Base-by-base conservation (phyloP, 2,329 filamentous ascomycete species). In the Fusarium austroafricanum region DNA sequence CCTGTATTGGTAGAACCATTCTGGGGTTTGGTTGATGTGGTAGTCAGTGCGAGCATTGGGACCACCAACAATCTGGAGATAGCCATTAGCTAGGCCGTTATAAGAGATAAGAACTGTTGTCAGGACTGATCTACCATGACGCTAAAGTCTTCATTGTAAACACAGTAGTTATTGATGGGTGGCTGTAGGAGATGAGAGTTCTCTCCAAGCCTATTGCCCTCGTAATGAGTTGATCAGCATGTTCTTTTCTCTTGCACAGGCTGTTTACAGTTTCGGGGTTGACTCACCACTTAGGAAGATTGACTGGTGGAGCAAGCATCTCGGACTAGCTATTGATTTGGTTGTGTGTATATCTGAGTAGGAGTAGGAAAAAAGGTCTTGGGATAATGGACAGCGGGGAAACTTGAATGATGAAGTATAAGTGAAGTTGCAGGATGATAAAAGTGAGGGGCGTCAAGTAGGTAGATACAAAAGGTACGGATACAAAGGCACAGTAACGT, bases 1-100 rank as follows among this genome's bases (percentile, higher is more conserved):
- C 74, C 90, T 90, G 86, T 97, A 89, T 81, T 98, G 95, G 86
- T 96, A 98, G 88, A 98, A 99, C 90, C 94, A 98, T 80, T 98
- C 96, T 14, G 96, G 90, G 1, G 95, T 98, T 74, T 89, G 84
- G 85, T 98, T 98, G 87, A 98, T 95, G 86, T 98, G 96, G 84
- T 97, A 99, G 84, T 98, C 96, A 56, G 94, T 97, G 68, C 96
- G 90, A 64, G 93, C 93, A 80, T 98, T 98, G 75, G 96, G 96
- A 14, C 96, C 96, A 77, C 96, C 96, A 66, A 99, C 94, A 73
- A 97, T 94, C 91, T 89, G 10, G 14, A 18, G 14, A 47, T 40
- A 52, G 14, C 23, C 40, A 35, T 61, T 47, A 47, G 39, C 40
- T 44, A 21, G 31, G 42, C 21, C 18, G 45, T 33, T 18, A 14